A percentile compares a stretch with the other conserved stretches of the same genome.
phyloP scores from a whole-genome alignment of 116 monocot species.

The Papilionanthe hybrid region DNA sequence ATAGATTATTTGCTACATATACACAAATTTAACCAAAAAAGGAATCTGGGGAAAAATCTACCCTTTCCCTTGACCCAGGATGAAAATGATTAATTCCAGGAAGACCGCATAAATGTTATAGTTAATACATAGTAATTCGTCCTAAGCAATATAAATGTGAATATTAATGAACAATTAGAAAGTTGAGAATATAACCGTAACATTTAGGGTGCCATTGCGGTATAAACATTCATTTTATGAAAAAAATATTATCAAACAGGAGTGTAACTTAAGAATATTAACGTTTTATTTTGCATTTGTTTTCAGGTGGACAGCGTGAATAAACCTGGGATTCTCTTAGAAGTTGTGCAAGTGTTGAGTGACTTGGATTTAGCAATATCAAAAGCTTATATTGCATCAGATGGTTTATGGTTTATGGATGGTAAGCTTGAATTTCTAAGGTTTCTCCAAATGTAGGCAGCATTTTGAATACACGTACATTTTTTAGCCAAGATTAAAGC shows the following conservation, averaged over 20 bases:
- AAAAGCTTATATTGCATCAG: slow-evolving; percentile 94
- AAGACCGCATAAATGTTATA: too few relatives aligned
- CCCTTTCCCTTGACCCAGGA: too few relatives aligned
- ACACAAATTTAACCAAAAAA: too few relatives aligned
- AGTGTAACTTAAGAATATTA: not conserved
- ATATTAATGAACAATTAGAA: not conserved
- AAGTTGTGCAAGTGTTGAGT: slow-evolving; percentile 84
- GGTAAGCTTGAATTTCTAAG: slow-evolving; percentile 32
- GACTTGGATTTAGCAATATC: slow-evolving; percentile 74
- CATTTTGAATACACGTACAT: not conserved
- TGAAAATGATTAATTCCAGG: too few relatives aligned
- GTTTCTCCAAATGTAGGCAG: not conserved
- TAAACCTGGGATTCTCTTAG: slow-evolving; percentile 78
- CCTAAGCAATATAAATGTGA: too few relatives aligned
- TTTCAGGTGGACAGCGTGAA: slow-evolving; percentile 83
- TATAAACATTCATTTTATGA: not conserved
- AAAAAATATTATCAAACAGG: not conserved
- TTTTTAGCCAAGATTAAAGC: not conserved
- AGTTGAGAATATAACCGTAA: not conserved
- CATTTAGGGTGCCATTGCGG: not conserved
- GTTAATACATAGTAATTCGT: too few relatives aligned
- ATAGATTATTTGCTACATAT: too few relatives aligned
- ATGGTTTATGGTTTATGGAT: slow-evolving; percentile 94
- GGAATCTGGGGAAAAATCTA: too few relatives aligned
- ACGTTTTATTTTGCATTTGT: not conserved